Base-by-base conservation (phyloP, 371 early-diverging fungal species). In the Choanephora cucurbitarum region DNA sequence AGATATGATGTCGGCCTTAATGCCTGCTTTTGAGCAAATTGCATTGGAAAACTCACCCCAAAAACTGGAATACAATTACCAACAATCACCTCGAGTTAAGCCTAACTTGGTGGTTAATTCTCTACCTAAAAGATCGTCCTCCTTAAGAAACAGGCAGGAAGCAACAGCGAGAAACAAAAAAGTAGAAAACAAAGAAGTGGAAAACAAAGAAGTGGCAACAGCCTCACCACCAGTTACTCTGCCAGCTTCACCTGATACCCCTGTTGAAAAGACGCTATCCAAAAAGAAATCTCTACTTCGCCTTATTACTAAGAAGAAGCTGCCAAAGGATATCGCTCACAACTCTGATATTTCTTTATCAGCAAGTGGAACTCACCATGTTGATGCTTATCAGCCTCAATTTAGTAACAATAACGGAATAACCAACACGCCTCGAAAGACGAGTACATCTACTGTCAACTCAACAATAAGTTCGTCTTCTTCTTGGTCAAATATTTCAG, bases 401-500 rank as follows among this genome's bases (percentile, higher is more conserved):
- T 32, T 10, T 32, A 46, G n/a, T n/a, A 46, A 24, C 40, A 39
- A 37, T 49, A 18, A 44, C 10, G 45, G 22, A 4, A 34, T 32
- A 28, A 33, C 19, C 10, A 53, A 50, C 15, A 45, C 54, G 11
- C 39, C 47, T 9, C 47, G 73, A 50, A 64, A 65, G 22, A 62
- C 74, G 18, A 58, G 70, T 32, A 65, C 69, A 37, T 70, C 70
- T 0, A 68, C 56, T 10, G 49, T 68, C 9, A 50, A 62, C 15
- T 57, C 63, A 18, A 23, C 49, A 10, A 53, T 57, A 13, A 55
- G 55, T 22, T 44, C 55, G 0, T 66, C 63, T 10, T 70, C 67
- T 8, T 64, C 65, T 17, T 70, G 74, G 70, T 74, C 74, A 9
- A 59, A 48, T 41, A 52, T 58, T 1, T 67, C 64, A 6, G 65